A percentile compares a stretch with the other conserved stretches of the same genome.
Evolutionary conservation across 345 rosid genomes (phyloP).

Genomic region (Isatis tinctoria): DNA sequence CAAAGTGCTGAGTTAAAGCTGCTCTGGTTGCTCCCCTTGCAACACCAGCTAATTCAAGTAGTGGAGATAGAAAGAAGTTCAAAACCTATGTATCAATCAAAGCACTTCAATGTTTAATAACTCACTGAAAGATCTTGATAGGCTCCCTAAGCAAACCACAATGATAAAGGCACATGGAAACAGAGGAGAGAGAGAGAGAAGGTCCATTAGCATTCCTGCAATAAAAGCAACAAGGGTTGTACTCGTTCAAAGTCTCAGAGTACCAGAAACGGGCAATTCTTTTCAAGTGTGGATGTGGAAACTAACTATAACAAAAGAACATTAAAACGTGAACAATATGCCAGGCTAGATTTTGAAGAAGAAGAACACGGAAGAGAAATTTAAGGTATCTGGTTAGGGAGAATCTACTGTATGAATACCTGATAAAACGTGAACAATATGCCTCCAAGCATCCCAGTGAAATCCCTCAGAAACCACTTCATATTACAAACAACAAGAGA

Average conservation of each 20-base stretch:
- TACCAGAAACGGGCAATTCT: not conserved
- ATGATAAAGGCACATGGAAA: constrained; percentile 87
- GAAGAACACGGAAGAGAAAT: not conserved
- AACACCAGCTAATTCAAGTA: constrained; percentile 68
- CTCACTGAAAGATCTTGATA: constrained; percentile 94
- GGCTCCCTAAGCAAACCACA: constrained; percentile 89
- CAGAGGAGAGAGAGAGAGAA: constrained; percentile 84
- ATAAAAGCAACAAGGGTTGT: constrained; percentile 22
- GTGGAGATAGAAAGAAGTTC: not conserved
- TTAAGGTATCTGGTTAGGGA: not conserved
- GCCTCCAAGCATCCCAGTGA: constrained; percentile 98
- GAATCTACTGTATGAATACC: constrained; percentile 38
- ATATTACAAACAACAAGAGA: constrained; percentile 12
- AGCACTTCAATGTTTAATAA: not conserved
- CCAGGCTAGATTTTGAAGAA: not conserved
- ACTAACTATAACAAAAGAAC: constrained; percentile 14
- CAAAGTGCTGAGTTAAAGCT: constrained; percentile 94
- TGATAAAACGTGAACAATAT: constrained; percentile 86
- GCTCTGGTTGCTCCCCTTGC: constrained; percentile 99
- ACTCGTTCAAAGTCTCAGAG: constrained; percentile 6
- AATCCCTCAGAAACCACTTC: constrained; percentile 95
- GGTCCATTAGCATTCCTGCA: constrained; percentile 98
- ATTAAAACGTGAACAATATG: no score
- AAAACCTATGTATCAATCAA: not conserved
- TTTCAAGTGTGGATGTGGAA: not conserved